Base-by-base conservation (phyloP, 768 basidiomycete species). In the Lactarius vividus region DNA sequence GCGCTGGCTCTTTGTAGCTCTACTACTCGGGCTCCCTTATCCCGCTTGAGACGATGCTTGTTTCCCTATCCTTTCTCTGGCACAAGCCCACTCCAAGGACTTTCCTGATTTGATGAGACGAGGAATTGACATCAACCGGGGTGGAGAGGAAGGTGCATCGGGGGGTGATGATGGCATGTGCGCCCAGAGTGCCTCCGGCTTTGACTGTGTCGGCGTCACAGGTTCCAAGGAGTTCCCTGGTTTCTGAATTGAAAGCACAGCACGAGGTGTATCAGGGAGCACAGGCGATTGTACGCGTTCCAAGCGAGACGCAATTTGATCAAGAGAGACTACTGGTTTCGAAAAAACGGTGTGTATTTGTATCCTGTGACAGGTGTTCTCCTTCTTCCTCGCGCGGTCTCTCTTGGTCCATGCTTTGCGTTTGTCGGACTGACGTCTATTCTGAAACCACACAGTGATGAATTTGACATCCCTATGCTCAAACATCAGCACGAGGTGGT, bases 1-100 rank as follows among this genome's bases (percentile, higher is more conserved):
- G 42, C 2, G 39, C 42, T 49, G 15, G 18, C 11, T 29, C 33
- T 20, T 56, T 39, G 64, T 37, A 53, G 26, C 31, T 55, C 49
- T 46, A n/a, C 26, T 46, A 9, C 8, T 49, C 44, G 68, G 58
- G 31, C 74, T 69, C 63, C 71, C 72, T 60, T 75, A 73, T 23
- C 18, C 56, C 69, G 75, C 64, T 29, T 59, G 70, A 52, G 58
- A n/a, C 54, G 63, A 44, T 37, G 29, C 46, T 64, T 67, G 29
- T 69, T 63, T 8, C 68, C 77, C 57, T n/a, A 73, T 74, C 62
- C 80, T 75, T 57, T 75, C 77, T 31, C 77, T 78, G 54, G 87
- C 87, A 74, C 88, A 91, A 0, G 88, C 88, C 88, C 88, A 90
- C 71, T 91, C 89, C 63, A 91, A 77, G 15, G 88, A 87, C 35